Evolutionary conservation across 352 stramenopile species (phyloP), one percentile per base, ranked within the genome.

Genomic region (Globisporangium emineosum): DNA sequence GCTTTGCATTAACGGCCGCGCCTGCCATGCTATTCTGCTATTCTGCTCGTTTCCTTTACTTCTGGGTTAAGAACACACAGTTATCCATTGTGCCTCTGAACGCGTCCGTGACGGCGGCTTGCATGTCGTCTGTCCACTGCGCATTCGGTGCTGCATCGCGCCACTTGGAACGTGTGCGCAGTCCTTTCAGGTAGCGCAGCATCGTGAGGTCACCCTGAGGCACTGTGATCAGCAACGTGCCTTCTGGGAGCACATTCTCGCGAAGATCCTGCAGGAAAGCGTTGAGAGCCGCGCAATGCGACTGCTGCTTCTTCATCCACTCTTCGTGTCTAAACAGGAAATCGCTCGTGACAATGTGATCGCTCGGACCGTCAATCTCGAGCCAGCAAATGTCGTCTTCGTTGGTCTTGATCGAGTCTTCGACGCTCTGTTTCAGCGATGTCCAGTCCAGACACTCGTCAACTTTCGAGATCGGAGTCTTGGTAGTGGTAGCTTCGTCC

Each of bases 111-210:
- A 91, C 72, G 7, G 83, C 81, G 2, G 77, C 78, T 25, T 91
- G 80, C 59, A 93, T 73, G 55, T 88, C 75, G 56, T 75, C 69
- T 0, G 66, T 73, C 67, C 78, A 86, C 29, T 57, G 58, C 25
- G 67, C 40, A 40, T 71, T 76, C 10, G 62, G 62, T 7, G 66
- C 78, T 6, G 71, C 69, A 59, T 95, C 83, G 23, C 82, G 81
- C 87, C 87, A 95, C 55, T 86, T 86, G 42, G 87, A 79, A 50
- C 84, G 84, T 30, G 80, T 91, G 12, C 83, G 81, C 30, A 93
- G 66, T 0, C 72, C 87, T 64, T 91, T 90, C 50, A 93, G 72
- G 64, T 93, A 89, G 15, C 81, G 72, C 62, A 93, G 67, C 53
- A 93, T 69, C 15, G 71, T 79, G 59, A 93, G 32, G 60, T 93